Conservation (phyloP, 805 yeast species). For the Candida schatavii region DNA sequence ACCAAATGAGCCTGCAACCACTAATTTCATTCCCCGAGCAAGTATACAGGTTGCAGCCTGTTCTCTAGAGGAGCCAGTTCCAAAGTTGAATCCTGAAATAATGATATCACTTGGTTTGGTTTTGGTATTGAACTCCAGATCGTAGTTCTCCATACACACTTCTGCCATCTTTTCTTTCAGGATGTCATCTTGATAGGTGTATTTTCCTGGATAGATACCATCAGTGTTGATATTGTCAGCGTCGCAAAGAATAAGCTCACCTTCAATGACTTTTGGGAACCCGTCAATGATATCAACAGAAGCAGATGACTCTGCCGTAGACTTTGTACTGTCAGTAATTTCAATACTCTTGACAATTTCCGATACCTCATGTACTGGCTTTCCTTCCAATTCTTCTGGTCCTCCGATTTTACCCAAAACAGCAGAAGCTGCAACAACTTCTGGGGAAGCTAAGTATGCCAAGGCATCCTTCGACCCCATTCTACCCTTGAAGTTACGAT, state of each 20-base stretch:
- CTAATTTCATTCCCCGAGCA: conserved; percentile 89
- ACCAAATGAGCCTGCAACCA: conserved; percentile 96
- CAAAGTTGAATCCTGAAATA: conserved; percentile 91
- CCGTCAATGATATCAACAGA: conserved; percentile 81
- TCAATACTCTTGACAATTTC: conserved; percentile 47
- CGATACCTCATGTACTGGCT: conserved; percentile 37
- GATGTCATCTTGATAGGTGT: conserved; percentile 97
- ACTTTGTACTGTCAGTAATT: conserved; percentile 28
- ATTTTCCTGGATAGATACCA: conserved; percentile 98
- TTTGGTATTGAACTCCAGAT: conserved; percentile 78
- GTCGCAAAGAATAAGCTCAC: conserved; percentile 92
- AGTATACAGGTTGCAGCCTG: conserved; percentile 98
- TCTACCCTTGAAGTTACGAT: conserved; percentile 97
- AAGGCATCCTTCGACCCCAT: conserved; percentile 98
- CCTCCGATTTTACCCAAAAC: conserved; percentile 91
- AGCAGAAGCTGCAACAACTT: conserved; percentile 98
- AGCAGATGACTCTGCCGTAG: conserved; percentile 18
- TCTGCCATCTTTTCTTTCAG: conserved; percentile 95
- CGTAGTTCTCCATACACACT: conserved; percentile 99
- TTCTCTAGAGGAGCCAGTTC: conserved; percentile 98
- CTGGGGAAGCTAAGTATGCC: conserved; percentile 96
- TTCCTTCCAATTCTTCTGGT: conserved; percentile 79
- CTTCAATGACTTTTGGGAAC: conserved; percentile 84
- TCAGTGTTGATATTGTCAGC: conserved; percentile 97
- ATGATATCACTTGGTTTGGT: conserved; percentile 86